A percentile compares a stretch with the other conserved stretches of the same genome.
Evolutionary conservation across 768 basidiomycete species (phyloP).

Genomic region (Porpolomopsis calyptriformis): DNA sequence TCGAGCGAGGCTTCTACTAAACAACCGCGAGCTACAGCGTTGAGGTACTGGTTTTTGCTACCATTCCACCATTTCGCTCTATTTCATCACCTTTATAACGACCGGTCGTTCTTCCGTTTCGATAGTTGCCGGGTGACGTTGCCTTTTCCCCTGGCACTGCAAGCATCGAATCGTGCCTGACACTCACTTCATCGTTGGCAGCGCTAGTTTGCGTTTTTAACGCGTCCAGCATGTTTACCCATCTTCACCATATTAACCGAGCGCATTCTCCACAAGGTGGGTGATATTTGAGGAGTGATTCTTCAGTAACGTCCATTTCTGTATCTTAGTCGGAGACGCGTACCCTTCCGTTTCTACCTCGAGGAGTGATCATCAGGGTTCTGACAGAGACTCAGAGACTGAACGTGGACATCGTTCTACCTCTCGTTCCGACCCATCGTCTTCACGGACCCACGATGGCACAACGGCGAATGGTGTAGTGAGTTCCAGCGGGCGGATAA

Average conservation of each 20-base stretch:
- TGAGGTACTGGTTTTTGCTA: too few species aligned
- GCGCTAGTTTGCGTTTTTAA: too few species aligned
- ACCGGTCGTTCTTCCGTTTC: neutral
- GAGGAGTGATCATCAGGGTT: conserved; percentile 11
- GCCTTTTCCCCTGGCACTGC: too few species aligned
- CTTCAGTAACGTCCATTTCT: neutral
- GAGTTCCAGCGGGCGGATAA: conserved; percentile 29
- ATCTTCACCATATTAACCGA: neutral
- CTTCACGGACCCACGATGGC: conserved; percentile 25
- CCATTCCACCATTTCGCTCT: too few species aligned
- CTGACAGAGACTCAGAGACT: conserved; percentile 36
- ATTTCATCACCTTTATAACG: too few species aligned
- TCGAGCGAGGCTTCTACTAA: too few species aligned
- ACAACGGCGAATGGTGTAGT: conserved; percentile 17
- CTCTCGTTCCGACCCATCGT: conserved; percentile 41
- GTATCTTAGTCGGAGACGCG: conserved; percentile 22
- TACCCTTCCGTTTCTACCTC: conserved; percentile 19
- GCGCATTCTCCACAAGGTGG: conserved; percentile 19
- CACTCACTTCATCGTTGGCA: too few species aligned
- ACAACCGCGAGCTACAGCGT: too few species aligned
- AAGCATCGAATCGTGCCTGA: too few species aligned
- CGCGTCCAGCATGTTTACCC: conserved; percentile 4
- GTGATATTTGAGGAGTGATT: conserved; percentile 3
- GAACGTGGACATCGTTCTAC: conserved; percentile 40
- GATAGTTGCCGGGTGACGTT: neutral